Evolutionary conservation across 75 land plant species (phyloP), one percentile per base, ranked within the genome.

Genomic region (Picea glauca): DNA sequence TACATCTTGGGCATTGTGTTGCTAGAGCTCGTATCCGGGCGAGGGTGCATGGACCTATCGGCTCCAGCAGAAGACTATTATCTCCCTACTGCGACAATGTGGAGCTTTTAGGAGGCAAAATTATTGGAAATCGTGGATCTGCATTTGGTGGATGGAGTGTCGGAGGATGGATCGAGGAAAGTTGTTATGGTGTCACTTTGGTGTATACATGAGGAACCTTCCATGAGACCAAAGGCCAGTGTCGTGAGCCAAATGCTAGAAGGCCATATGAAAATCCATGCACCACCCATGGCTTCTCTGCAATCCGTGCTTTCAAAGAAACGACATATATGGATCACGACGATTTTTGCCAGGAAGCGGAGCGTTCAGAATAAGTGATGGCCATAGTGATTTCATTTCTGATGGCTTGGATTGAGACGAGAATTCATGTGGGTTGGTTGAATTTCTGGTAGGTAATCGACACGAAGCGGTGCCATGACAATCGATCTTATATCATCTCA

Each of bases 1-100:
- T 81, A 81, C 74, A 81, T 74, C 82, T 81, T 60, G 38, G 83
- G 83, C 15, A 82, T 82, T 32, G 60, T 59, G 26, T 46, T 82
- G 17, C 74, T 82, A 21, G 83, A 82, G 50, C 23, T 82, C 46
- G 59, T 82, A 5, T 30, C 62, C 35, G 83, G 83, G 7, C 54
- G 76, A 23, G 23, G 83, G 56, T 64, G 40, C 56, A 58, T 81
- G 83, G 83, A 82, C 26, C 38, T 66, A 11, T 31, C 83, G 23
- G 15, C n/a, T 1, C 15, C 38, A 33, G 14, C 59, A 0, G 82
- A 81, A 18, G 60, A 68, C 23, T 65, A 70, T 23, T 81, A 60
- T 73, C 72, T 81, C 11, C 76, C 83, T 2, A 66, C 60, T 4
- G 70, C 76, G 50, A 75, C 83, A 0, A 63, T 81, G 14, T 7